Evolutionary conservation across 108 stramenopile species (phyloP), one percentile per base, ranked within the genome.

Genomic region (Cyclotella choctawhatcheeana): DNA sequence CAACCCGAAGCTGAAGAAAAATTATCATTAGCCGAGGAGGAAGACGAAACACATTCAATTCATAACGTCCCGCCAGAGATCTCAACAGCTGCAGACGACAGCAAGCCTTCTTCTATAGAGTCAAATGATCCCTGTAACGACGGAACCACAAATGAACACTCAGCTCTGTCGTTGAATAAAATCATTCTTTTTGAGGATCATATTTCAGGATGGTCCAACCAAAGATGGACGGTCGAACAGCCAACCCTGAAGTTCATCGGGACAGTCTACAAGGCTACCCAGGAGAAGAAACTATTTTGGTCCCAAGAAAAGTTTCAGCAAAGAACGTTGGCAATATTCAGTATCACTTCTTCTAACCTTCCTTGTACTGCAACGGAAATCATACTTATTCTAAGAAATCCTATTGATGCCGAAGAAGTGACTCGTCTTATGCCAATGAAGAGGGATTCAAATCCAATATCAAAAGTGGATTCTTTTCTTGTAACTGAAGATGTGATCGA

Each of bases 401-500:
- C 91, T 6, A 71, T 65, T 21, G 71, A 83, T 58, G 40, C 62
- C 20, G 76, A 77, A 12, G 91, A 94, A 67, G 77, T 92, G 0
- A 31, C 43, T 48, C 58, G 81, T 32, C 45, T 88, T 12, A 48
- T 88, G 58, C 78, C 81, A 34, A 56, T 86, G 21, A 76, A 81
- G 58, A 47, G 32, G 32, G 77, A 62, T 55, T 29, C 22, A 20
- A 58, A 61, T 51, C 47, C 29, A 34, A 48, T 73, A 43, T 26
- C 44, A 56, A 67, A 61, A 24, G n/a, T n/a, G 14, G 32, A 64
- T 33, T 71, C 75, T 16, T 90, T 82, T 61, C 52, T 87, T 13
- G 73, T 94, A 55, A 88, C 80, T 17, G 93, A 94, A 71, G 84
- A 58, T 60, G 85, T 87, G 8, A 73, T 89, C 30, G 93, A 94